Conservation (phyloP, 306 rosid genomes). For the Dicorynia guianensis region DNA sequence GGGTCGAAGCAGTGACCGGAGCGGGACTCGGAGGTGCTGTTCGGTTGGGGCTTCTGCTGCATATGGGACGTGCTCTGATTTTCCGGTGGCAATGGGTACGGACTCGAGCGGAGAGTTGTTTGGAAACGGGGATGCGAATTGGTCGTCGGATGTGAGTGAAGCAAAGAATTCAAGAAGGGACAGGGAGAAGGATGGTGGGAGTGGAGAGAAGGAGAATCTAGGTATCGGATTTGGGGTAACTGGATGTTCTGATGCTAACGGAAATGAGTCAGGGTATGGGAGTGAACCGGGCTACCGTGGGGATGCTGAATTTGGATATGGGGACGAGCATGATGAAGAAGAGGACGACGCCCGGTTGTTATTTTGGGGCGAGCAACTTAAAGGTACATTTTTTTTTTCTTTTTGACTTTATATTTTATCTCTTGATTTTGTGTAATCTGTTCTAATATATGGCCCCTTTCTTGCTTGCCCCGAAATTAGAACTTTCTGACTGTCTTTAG, state of each 20-base stretch:
- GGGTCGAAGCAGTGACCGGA: conserved; percentile 96
- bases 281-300: conserved; percentile 99
- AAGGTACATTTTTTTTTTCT: conserved; percentile 54
- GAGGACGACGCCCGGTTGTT: conserved; percentile 80
- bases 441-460: not conserved
- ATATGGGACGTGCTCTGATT: conserved; percentile 92
- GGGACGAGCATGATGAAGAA: conserved; percentile 95
- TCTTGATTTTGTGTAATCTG: not conserved
- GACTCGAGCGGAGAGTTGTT: conserved; percentile 98
- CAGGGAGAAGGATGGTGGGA: conserved; percentile 59
- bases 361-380: conserved; percentile 79
- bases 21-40: conserved; percentile 88
- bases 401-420: not conserved
- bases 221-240: conserved; percentile 66
- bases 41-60: conserved; percentile 95
- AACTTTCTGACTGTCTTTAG: conserved; percentile 8
- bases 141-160: conserved; percentile 96
- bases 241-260: conserved; percentile 78
- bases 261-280: conserved; percentile 90
- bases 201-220: conserved; percentile 77
- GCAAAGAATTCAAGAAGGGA: conserved; percentile 82
- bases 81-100: conserved; percentile 89
- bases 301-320: conserved; percentile 94
- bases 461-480: not conserved
- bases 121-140: conserved; percentile 81